phyloP scores from a whole-genome alignment of 2,329 filamentous ascomycete genomes.

The Plectosphaerella cucumerina region DNA sequence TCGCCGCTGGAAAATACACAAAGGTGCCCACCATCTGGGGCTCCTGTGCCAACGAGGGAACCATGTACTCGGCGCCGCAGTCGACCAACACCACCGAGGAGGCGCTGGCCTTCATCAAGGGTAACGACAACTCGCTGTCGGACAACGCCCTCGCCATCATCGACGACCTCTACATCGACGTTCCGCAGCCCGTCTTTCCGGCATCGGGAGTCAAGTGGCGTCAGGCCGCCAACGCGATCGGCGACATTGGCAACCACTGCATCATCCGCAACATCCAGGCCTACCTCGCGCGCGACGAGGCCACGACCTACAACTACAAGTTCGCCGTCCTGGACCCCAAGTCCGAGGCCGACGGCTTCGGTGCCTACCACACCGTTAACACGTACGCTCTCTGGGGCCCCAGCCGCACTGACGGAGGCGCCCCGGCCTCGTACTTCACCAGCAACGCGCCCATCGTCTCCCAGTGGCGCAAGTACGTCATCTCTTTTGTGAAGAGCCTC shows the following conservation, averaged over 20 bases:
- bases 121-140: slow-evolving; percentile 27
- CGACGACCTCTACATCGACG: slow-evolving; percentile 29
- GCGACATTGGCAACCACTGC: slow-evolving; percentile 30
- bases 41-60: slow-evolving; percentile 33
- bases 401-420: slow-evolving; percentile 40
- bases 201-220: slow-evolving; percentile 30
- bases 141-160: slow-evolving; percentile 24
- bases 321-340: slow-evolving; percentile 62
- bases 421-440: slow-evolving; percentile 52
- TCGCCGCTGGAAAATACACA: slow-evolving; percentile 44
- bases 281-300: slow-evolving; percentile 22
- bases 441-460: slow-evolving; percentile 55
- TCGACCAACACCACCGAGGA: slow-evolving; percentile 24
- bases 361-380: slow-evolving; percentile 66
- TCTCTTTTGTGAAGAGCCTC: slow-evolving; percentile 63
- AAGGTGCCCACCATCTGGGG: slow-evolving; percentile 48
- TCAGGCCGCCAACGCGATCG: slow-evolving; percentile 29
- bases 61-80: slow-evolving; percentile 24
- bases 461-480: slow-evolving; percentile 68
- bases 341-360: slow-evolving; percentile 48
- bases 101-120: slow-evolving; percentile 26
- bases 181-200: slow-evolving; percentile 24
- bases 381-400: slow-evolving; percentile 64
- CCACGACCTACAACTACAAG: slow-evolving; percentile 60
- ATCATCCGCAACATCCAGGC: slow-evolving; percentile 25